Evolutionary conservation across 164 flowering plant species (phyloP).

Genomic region (Chloranthus sessilifolius): DNA sequence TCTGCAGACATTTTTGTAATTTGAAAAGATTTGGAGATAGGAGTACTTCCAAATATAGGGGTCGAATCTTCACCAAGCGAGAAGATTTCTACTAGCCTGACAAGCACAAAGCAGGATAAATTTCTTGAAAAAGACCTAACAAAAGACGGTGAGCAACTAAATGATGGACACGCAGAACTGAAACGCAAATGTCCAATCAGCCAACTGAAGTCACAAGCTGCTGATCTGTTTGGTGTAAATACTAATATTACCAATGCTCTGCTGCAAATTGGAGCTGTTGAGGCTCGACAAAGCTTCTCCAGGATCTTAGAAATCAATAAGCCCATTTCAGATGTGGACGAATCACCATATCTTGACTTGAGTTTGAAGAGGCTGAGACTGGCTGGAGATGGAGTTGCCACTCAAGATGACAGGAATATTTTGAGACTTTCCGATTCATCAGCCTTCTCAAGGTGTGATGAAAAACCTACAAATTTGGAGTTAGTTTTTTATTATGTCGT

Average conservation of each 20-base stretch:
- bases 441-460: conserved; percentile 70
- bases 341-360: conserved; percentile 43
- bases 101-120: conserved; percentile 21
- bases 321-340: conserved; percentile 18
- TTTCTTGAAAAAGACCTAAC: conserved; percentile 15
- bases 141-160: conserved; percentile 19
- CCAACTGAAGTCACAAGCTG: conserved; percentile 15
- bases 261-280: conserved; percentile 19
- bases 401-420: conserved; percentile 34
- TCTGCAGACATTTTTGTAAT: conserved; percentile 34
- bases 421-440: conserved; percentile 69
- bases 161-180: conserved; percentile 19
- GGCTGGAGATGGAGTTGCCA: conserved; percentile 23
- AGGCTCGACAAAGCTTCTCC: conserved; percentile 19
- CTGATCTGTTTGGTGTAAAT: conserved; percentile 16
- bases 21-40: conserved; percentile 45
- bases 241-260: conserved; percentile 18
- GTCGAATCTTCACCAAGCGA: conserved; percentile 22
- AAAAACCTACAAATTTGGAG: neutral
- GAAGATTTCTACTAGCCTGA: conserved; percentile 13
- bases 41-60: conserved; percentile 27
- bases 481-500: neutral
- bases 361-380: conserved; percentile 45
- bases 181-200: conserved; percentile 17
- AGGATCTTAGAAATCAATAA: conserved; percentile 27